Conservation (phyloP, 345 rosid species). For the Noccaea bulbosa region DNA sequence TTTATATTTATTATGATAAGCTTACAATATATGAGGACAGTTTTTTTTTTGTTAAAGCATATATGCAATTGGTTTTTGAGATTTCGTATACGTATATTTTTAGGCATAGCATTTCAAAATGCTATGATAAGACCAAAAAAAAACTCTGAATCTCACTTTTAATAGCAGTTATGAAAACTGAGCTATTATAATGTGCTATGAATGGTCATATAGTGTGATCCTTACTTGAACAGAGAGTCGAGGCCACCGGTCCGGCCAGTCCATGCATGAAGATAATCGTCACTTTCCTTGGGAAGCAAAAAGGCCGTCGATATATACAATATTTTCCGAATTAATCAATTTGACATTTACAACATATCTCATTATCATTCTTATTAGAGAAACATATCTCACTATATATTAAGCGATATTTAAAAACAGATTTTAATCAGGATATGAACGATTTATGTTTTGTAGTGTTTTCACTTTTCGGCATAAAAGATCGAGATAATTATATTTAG, state of each 20-base stretch:
- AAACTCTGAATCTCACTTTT: too few species aligned
- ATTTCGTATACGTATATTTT: too few species aligned
- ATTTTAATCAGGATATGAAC: neutral
- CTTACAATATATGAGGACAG: neutral
- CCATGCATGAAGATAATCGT: neutral
- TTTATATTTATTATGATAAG: neutral
- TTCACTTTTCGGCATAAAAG: neutral
- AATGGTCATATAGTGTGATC: too few species aligned
- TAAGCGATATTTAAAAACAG: neutral
- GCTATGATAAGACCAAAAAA: too few species aligned
- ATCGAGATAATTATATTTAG: neutral
- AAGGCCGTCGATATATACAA: neutral
- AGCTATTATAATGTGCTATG: too few species aligned
- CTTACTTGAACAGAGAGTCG: neutral
- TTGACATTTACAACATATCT: neutral
- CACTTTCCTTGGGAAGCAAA: neutral
- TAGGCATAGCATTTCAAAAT: too few species aligned
- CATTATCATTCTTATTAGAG: too few species aligned
- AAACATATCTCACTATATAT: neutral
- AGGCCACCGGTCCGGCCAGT: neutral
- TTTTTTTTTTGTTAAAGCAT: too few species aligned
- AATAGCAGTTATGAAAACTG: too few species aligned
- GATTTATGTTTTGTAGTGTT: neutral
- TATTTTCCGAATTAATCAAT: neutral
- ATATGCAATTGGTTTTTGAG: too few species aligned